phyloP scores from a whole-genome alignment of 2,329 filamentous ascomycete species.

The Atkinsonella hypoxylon region DNA sequence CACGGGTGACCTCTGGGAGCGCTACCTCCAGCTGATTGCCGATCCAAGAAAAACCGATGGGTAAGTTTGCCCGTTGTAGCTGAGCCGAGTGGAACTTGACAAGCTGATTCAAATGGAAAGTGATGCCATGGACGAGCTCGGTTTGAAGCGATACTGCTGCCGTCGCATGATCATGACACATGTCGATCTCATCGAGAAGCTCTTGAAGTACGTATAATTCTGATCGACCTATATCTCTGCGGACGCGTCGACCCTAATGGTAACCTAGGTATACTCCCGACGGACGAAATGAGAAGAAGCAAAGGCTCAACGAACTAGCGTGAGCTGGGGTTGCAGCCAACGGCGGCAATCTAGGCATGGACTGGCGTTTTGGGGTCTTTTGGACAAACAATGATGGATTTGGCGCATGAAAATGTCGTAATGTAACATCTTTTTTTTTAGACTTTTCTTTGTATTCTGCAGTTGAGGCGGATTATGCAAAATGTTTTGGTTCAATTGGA shows the following conservation, averaged over 20 bases:
- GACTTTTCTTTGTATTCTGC: neutral
- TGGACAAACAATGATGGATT: constrained; percentile 9
- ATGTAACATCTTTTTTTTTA: neutral
- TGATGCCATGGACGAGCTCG: constrained; percentile 91
- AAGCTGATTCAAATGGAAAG: constrained; percentile 31
- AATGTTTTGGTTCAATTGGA: neutral
- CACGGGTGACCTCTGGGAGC: constrained; percentile 93
- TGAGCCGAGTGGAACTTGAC: neutral
- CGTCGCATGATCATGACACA: constrained; percentile 99
- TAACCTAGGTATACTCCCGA: constrained; percentile 45
- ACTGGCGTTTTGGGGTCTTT: constrained; percentile 21
- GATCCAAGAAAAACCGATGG: constrained; percentile 58
- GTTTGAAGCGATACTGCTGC: constrained; percentile 94
- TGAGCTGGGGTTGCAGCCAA: constrained; percentile 9
- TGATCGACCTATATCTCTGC: neutral
- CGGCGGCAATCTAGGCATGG: constrained; percentile 15
- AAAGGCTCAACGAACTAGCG: constrained; percentile 24
- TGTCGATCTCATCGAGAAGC: constrained; percentile 96
- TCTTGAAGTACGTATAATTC: constrained; percentile 60
- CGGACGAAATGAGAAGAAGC: constrained; percentile 51
- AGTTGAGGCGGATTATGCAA: neutral
- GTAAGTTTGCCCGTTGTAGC: constrained; percentile 30
- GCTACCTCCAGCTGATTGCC: constrained; percentile 80
- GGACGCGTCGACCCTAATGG: neutral
- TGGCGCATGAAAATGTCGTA: constrained; percentile 16